Base-by-base conservation (phyloP, 31 red algal species). In the Pterothamnion heteromorphum region DNA sequence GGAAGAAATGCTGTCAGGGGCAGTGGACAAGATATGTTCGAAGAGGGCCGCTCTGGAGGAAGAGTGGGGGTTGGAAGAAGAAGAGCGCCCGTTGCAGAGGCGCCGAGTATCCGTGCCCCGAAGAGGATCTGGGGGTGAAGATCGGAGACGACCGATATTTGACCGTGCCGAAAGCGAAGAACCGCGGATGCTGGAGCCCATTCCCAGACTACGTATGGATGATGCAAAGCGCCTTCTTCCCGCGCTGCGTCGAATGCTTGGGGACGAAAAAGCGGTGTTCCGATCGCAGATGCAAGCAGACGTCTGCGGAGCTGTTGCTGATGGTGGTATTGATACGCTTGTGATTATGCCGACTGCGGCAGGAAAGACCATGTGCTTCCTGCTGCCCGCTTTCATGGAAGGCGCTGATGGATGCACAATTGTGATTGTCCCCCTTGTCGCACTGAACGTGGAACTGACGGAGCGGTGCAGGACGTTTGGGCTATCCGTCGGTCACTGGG, bases 341-440 rank as follows among this genome's bases (percentile, higher is more conserved):
- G 89, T 34, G 0, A 30, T 91, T 0, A 80, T 91, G 57, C 89
- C 89, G 36, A 91, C 89, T 0, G 89, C 64, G 36, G 27, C 89
- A 0, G 58, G 58, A 0, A 91, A 91, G 57, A 71, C 89, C 0
- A 51, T 91, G 31, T 91, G 58, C 36, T 5, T 91, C 0, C 21
- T 80, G 57, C 58, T 91, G 28, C 89, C 89, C 35, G 31, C 26
- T 26, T 74, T 91, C 71, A 91, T 91, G 0, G 24, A 51, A 35
- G 31, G 71, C 5, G 44, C 43, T 4, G n/a, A 64, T n/a, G 0
- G 0, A 14, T 91, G 64, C 0, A 80, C 89, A 0, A 91, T 91
- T 38, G 1, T 91, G 0, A 91, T 91, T 4, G 89, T 91, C 0
- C 89, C 89, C 0, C 71, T 80, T 1, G 34, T 74, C 0, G 44